Conservation (phyloP, 1,284 basidiomycete species). For the Veloboletus limbatus region DNA sequence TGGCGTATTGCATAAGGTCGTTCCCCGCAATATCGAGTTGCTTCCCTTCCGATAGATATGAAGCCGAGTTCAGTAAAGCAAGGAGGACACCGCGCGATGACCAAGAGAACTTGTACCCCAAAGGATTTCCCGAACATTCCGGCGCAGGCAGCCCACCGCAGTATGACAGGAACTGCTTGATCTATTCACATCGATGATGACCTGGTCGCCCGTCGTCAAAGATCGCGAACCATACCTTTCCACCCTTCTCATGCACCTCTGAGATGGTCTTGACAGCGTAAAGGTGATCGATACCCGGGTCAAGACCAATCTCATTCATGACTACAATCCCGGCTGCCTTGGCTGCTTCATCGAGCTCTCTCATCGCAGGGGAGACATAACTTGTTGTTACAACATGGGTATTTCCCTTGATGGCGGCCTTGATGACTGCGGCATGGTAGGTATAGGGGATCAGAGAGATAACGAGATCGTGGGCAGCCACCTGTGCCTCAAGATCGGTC, state of each 20-base stretch:
- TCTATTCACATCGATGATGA: slow-evolving; percentile 38
- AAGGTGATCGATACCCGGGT: slow-evolving; percentile 93
- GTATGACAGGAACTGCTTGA: slow-evolving; percentile 95
- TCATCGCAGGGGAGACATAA: slow-evolving; percentile 91
- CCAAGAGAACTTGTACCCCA: slow-evolving; percentile 99
- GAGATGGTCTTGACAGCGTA: slow-evolving; percentile 97
- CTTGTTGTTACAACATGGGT: slow-evolving; percentile 96
- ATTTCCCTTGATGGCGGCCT: slow-evolving; percentile 93
- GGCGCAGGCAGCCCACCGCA: slow-evolving; percentile 96
- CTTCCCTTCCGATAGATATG: slow-evolving; percentile 72
- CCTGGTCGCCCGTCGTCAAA: slow-evolving; percentile 1
- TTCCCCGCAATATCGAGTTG: slow-evolving; percentile 61
- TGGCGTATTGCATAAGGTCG: slow-evolving; percentile 85
- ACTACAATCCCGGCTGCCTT: slow-evolving; percentile 92
- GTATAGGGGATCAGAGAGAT: slow-evolving; percentile 98
- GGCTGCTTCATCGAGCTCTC: slow-evolving; percentile 79
- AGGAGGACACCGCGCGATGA: slow-evolving; percentile 95
- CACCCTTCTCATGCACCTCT: slow-evolving; percentile 92
- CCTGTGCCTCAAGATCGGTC: slow-evolving; percentile 72
- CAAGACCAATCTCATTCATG: slow-evolving; percentile 98
- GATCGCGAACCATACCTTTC: slow-evolving; percentile 59
- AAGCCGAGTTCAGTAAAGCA: slow-evolving; percentile 90
- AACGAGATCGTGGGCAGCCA: slow-evolving; percentile 90
- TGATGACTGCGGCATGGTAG: slow-evolving; percentile 88
- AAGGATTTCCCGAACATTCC: slow-evolving; percentile 87